Conservation (phyloP, 2,329 filamentous ascomycete genomes). For the Claviceps sp. region DNA sequence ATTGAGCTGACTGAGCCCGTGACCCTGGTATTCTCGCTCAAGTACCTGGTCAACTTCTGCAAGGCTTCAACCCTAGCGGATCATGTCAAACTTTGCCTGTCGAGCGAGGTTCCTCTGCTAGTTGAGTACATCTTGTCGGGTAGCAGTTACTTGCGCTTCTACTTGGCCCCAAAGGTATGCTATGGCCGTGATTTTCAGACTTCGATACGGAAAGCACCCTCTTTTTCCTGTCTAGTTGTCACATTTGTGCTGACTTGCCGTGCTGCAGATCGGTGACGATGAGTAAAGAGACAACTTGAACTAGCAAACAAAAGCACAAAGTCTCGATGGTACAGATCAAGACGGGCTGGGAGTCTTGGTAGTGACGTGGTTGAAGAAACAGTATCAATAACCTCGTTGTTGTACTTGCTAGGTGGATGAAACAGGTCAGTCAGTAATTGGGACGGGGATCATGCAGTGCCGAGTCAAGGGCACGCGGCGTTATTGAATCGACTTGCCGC, state of each 20-base stretch:
- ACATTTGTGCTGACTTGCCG: not conserved
- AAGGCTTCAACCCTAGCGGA: slow-evolving; percentile 78
- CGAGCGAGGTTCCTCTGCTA: slow-evolving; percentile 87
- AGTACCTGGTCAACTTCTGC: slow-evolving; percentile 99
- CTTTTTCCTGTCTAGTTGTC: not conserved
- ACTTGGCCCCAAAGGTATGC: slow-evolving; percentile 89
- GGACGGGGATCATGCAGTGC: not conserved
- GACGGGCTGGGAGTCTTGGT: not conserved
- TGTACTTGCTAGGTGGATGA: not conserved
- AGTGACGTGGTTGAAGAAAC: too few relatives aligned
- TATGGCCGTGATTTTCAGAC: not conserved
- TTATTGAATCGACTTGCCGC: not conserved
- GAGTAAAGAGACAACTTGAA: slow-evolving; percentile 16
- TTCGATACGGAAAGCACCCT: not conserved
- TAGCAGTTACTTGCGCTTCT: slow-evolving; percentile 88
- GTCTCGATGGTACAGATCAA: not conserved
- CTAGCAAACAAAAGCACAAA: not conserved
- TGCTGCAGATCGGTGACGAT: slow-evolving; percentile 24
- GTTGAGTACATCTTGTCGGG: slow-evolving; percentile 79
- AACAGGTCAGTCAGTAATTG: slow-evolving; percentile 3
- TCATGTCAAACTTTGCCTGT: slow-evolving; percentile 83
- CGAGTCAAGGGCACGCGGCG: not conserved
- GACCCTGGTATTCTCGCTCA: slow-evolving; percentile 90
- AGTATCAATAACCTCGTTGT: not conserved
- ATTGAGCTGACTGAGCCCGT: slow-evolving; percentile 91